Conservation (phyloP, 2,329 filamentous ascomycete genomes). For the Aspergillus fijiensis region DNA sequence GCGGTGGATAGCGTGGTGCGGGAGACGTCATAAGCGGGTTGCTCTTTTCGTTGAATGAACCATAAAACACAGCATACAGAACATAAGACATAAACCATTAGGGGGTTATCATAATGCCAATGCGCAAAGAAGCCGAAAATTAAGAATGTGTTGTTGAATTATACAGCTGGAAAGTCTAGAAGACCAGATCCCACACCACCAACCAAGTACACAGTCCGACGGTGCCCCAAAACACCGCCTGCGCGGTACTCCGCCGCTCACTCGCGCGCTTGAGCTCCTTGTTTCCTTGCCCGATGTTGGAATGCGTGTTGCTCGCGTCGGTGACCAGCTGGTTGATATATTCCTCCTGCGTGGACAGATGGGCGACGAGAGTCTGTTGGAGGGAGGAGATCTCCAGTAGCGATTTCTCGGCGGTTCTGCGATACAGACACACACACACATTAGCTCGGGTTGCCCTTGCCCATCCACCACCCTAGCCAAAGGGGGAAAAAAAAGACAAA, state of each 20-base stretch:
- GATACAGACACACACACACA: background rate
- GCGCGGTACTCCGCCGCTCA: slow-evolving; percentile 68
- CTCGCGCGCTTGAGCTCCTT: slow-evolving; percentile 84
- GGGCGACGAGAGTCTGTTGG: slow-evolving; percentile 82
- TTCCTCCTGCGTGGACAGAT: slow-evolving; percentile 80
- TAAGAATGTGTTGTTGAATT: background rate
- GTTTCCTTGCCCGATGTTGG: slow-evolving; percentile 88
- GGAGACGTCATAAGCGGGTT: slow-evolving; percentile 30
- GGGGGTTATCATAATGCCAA: background rate
- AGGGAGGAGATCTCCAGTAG: slow-evolving; percentile 89
- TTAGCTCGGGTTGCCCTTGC: no score
- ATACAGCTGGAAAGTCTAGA: slow-evolving; percentile 26
- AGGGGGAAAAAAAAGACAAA: slow-evolving; percentile 21
- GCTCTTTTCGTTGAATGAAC: no score
- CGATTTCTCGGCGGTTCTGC: slow-evolving; percentile 81
- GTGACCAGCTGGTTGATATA: slow-evolving; percentile 85
- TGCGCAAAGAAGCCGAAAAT: background rate
- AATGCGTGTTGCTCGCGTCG: slow-evolving; percentile 76
- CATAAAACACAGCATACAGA: background rate
- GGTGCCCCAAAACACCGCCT: slow-evolving; percentile 78
- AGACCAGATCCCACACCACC: slow-evolving; percentile 74
- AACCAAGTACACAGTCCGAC: slow-evolving; percentile 72
- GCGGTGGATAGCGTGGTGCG: slow-evolving; percentile 81
- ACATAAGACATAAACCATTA: background rate
- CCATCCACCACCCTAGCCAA: background rate